Conservation (phyloP, 768 basidiomycete species). For the Chalciporus chontae region DNA sequence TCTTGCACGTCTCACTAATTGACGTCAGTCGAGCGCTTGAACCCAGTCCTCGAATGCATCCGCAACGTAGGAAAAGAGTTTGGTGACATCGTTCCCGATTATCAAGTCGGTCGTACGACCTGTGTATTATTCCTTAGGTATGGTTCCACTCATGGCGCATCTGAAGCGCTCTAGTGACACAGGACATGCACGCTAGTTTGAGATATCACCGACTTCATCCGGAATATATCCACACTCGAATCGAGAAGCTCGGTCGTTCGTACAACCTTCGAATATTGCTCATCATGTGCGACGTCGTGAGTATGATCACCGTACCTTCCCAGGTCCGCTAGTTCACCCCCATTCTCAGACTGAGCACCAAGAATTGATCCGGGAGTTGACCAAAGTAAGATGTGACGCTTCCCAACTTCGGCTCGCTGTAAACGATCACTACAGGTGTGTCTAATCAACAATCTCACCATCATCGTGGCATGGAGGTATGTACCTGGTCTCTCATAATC, state of each 20-base stretch:
- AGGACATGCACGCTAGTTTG: conserved; percentile 45
- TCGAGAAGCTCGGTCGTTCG: conserved; percentile 77
- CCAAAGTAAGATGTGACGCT: conserved; percentile 52
- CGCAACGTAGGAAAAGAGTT: conserved; percentile 91
- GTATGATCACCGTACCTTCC: conserved; percentile 27
- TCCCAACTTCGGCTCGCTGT: conserved; percentile 2
- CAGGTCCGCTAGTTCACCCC: not conserved
- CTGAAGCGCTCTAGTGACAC: not conserved
- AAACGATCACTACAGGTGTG: conserved; percentile 50
- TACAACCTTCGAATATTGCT: conserved; percentile 86
- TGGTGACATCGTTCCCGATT: conserved; percentile 90
- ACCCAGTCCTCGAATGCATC: conserved; percentile 84
- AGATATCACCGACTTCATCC: conserved; percentile 96
- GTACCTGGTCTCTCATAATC: conserved; percentile 17
- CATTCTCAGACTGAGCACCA: conserved; percentile 78
- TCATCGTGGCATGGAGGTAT: conserved; percentile 90
- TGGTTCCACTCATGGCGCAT: not conserved
- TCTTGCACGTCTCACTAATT: not conserved
- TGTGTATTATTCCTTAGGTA: conserved; percentile 91
- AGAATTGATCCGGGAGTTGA: conserved; percentile 88
- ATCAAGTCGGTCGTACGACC: conserved; percentile 92
- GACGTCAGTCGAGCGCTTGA: conserved; percentile 57
- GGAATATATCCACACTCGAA: conserved; percentile 91
- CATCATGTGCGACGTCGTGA: conserved; percentile 86
- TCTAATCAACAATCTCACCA: conserved; percentile 88